Conservation (phyloP, 768 basidiomycete species). For the Xerocomus brunneocitrinus region DNA sequence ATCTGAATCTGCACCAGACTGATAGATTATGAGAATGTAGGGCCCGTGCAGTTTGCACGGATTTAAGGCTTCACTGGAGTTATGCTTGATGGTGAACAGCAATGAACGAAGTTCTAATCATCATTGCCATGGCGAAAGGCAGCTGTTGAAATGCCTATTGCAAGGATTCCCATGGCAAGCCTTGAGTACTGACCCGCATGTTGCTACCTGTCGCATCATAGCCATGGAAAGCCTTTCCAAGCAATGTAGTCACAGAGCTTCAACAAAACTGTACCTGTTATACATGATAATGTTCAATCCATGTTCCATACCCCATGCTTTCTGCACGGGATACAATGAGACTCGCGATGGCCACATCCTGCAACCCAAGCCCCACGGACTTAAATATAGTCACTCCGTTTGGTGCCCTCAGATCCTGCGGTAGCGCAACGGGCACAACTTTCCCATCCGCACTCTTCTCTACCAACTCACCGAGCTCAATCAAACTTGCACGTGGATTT, state of each 20-base stretch:
- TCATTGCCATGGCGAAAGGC: no score
- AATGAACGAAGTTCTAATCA: neutral
- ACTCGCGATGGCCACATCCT: constrained; percentile 78
- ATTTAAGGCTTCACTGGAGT: neutral
- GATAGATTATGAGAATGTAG: neutral
- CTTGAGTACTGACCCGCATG: neutral
- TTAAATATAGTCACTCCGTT: constrained; percentile 78
- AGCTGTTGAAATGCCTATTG: neutral
- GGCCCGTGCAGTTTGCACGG: neutral
- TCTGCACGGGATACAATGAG: constrained; percentile 63
- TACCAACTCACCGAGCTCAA: constrained; percentile 70
- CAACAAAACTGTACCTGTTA: constrained; percentile 1
- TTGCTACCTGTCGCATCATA: neutral
- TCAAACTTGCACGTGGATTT: constrained; percentile 36
- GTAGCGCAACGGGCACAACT: constrained; percentile 10
- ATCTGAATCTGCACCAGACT: neutral
- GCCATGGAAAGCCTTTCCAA: neutral
- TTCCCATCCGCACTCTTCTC: constrained; percentile 5
- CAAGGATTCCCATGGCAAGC: neutral
- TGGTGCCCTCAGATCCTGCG: constrained; percentile 10
- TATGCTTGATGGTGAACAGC: no score
- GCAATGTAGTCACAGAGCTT: neutral
- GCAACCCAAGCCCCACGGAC: constrained; percentile 82
- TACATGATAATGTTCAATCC: constrained; percentile 43
- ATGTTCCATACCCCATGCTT: constrained; percentile 46